These are phyloP conservation scores for Aspergillus sp. DNA, from an alignment of 2,329 filamentous ascomycete species.

Conservation along the genomic window DNA sequence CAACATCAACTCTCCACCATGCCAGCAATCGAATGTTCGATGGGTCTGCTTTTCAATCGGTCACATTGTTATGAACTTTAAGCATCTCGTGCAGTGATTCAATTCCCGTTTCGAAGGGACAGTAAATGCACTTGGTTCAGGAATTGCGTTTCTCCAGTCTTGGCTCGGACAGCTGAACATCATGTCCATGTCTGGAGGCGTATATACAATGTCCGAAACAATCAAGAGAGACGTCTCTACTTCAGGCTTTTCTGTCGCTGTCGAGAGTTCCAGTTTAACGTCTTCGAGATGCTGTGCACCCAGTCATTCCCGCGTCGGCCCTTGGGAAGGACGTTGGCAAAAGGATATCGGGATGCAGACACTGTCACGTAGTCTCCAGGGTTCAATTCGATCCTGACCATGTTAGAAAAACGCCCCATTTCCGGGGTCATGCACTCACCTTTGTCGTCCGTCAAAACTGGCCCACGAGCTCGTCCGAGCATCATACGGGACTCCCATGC, in stretches of 20 bases:
- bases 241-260: slow-evolving; percentile 44
- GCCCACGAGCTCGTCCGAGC: slow-evolving; percentile 89
- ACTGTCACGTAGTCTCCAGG: slow-evolving; percentile 53
- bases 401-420: slow-evolving; percentile 9
- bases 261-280: slow-evolving; percentile 51
- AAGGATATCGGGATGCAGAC: slow-evolving; percentile 51
- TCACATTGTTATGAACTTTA: no score
- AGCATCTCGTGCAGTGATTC: no score
- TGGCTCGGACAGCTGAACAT: no score
- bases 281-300: slow-evolving; percentile 51
- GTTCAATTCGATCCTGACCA: slow-evolving; percentile 43
- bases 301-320: slow-evolving; percentile 47
- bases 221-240: slow-evolving; percentile 3
- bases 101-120: no score
- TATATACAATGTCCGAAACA: background rate
- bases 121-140: no score
- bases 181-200: no score
- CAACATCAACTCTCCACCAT: slow-evolving; percentile 7
- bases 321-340: slow-evolving; percentile 48
- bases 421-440: slow-evolving; percentile 39
- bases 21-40: background rate
- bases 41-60: no score
- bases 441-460: slow-evolving; percentile 93
- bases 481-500: slow-evolving; percentile 92
- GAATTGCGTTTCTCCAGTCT: no score